Base-by-base conservation (phyloP, 495 filamentous ascomycete species). In the Penicillium pancosmium region DNA sequence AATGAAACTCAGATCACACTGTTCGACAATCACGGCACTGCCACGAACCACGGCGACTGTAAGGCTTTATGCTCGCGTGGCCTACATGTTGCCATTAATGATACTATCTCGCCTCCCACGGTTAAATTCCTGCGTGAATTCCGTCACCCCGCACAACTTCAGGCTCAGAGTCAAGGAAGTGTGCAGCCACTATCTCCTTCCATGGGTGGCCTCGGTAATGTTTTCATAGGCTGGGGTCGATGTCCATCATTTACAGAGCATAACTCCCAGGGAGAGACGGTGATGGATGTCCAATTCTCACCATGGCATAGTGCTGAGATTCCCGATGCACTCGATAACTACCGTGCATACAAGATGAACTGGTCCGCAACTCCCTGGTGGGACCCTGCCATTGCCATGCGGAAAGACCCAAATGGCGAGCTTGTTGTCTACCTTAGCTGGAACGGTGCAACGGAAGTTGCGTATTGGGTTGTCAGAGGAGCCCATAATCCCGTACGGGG, bases 371-470 rank as follows among this genome's bases (percentile, higher is more conserved):
- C 49, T 6, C 65, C 65, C 1, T 64, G 59, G 58, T 64, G 61
- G 61, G 58, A 57, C 59, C 62, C 67, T 18, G 52, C 44, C 1
- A 60, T 65, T 55, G 64, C 64, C 6, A 38, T 52, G 40, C 36
- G 60, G 16, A 41, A 23, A 46, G 52, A 53, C 10, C 7, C 36
- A 2, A 44, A 59, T 3, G 54, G 52, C 5, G 51, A 57, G 41
- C 19, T 64, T 15, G 51, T 56, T 13, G 43, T 64, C 23, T 65
- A 65, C 16, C 55, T 62, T 2, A 67, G 67, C 52, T 67, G 67
- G 67, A 70, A 70, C 47, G 84, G 87, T 62, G 80, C 85, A 10
- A 68, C 80, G 3, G 75, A 80, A 21, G 83, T 88, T 8, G 41
- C 55, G 13, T 21, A 33, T 27, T 64, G 62, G 62, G 40, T 57